Evolutionary conservation across 179 eudicot genomes (phyloP).

Genomic region (Spinacia oleracea): DNA sequence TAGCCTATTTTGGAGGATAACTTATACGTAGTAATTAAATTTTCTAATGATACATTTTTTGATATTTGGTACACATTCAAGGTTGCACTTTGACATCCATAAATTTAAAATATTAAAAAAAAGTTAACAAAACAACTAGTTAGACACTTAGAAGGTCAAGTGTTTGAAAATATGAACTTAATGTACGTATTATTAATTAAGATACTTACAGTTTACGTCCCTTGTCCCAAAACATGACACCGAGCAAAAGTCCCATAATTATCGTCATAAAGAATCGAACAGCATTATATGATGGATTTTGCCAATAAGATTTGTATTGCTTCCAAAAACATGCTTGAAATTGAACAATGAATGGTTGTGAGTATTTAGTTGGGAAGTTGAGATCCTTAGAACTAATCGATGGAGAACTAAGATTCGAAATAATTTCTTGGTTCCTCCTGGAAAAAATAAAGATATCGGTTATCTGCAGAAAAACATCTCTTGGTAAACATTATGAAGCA

Average conservation of each 20-base stretch:
- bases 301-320: conserved; percentile 15
- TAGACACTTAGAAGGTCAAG: no score
- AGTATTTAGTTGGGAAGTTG: conserved; percentile 58
- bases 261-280: conserved; percentile 53
- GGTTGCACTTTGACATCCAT: no score
- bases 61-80: no score
- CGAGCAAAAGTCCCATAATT: conserved; percentile 55
- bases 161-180: no score
- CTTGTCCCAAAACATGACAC: conserved; percentile 60
- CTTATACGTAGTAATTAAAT: no score
- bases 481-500: not conserved
- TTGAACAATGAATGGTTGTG: conserved; percentile 37
- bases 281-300: conserved; percentile 57
- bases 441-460: not conserved
- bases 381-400: conserved; percentile 51
- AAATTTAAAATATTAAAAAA: no score
- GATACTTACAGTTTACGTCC: conserved; percentile 54
- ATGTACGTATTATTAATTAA: not conserved
- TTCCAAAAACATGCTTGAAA: conserved; percentile 19
- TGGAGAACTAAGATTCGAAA: conserved; percentile 54
- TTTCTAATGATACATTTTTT: no score
- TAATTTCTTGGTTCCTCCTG: conserved; percentile 60
- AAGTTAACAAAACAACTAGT: no score
- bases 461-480: not conserved
- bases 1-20: no score